Base-by-base conservation (phyloP, 345 rosid species). In the Brassica juncea region DNA sequence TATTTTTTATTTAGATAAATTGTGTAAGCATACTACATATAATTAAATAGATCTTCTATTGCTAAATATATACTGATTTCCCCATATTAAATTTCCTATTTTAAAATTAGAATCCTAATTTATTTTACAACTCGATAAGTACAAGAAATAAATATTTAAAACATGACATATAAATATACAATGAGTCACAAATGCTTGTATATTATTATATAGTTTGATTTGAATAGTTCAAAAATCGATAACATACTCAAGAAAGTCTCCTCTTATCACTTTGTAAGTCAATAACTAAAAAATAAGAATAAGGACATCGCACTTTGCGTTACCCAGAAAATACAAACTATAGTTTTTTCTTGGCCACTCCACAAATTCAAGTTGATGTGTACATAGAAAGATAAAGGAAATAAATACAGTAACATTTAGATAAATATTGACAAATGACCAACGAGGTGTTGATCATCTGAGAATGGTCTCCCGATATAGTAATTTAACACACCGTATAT, bases 261-360 rank as follows among this genome's bases (percentile, higher is more conserved):
- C 15, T 66, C 82, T 72, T 72, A 78, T 72, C 82, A 42, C 66
- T 55, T 71, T 27, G 5, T 34, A 71, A 37, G 49, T 71, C 72
- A 65, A 54, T 65, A 71, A 55, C 1, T 49, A 49, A 55, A 16
- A 16, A 8, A n/a, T 28, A 28, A 37, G 72, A 65, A 65, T 37
- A 78, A 71, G 19, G 66, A 39, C 77, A 52, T 64, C 76, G 23
- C 70, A 65, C 72, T 37, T 65, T 34, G 28, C 16, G n/a, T 59
- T n/a, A 70, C 57, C 0, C 71, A 32, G 44, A 62, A 47, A 49
- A 9, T 52, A 71, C 70, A 63, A 63, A 62, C 58, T 34, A 57
- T 9, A 2, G 16, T n/a, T 12, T 39, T 39, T 52, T 28, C 15
- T 58, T 58, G 2, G 44, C 16, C 32, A 19, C 25, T 76, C 25